phyloP scores from a whole-genome alignment of 2,329 filamentous ascomycete species.

The Camillea tinctor region DNA sequence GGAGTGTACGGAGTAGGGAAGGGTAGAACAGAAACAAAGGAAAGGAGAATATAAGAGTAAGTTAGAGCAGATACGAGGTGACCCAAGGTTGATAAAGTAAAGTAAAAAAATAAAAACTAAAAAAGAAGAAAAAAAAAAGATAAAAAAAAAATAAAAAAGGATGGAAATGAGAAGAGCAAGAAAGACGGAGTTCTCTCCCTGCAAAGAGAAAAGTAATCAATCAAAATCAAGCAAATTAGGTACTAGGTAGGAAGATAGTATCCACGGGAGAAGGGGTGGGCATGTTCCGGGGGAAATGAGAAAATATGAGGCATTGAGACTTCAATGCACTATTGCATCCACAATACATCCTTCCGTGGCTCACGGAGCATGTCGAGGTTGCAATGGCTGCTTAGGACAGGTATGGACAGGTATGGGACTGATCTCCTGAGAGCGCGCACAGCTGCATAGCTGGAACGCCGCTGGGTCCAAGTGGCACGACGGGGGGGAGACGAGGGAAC shows the following conservation, averaged over 20 bases:
- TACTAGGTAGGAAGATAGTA: conserved; percentile 25
- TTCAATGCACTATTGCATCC: conserved; percentile 34
- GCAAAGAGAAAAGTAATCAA: conserved; percentile 34
- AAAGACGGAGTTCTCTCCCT: conserved; percentile 10
- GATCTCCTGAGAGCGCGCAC: background rate
- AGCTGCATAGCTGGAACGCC: conserved; percentile 19
- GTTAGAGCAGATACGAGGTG: conserved; percentile 15
- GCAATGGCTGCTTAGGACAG: conserved; percentile 5
- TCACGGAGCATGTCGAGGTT: conserved; percentile 19
- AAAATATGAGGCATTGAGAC: conserved; percentile 30
- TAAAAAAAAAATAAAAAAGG: too few relatives aligned
- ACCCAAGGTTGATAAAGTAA: conserved; percentile 20
- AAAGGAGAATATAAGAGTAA: conserved; percentile 19
- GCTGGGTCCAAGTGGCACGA: conserved; percentile 1
- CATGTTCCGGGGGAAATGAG: conserved; percentile 34
- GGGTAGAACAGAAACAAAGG: conserved; percentile 33
- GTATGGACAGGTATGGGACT: background rate
- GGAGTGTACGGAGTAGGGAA: conserved; percentile 19
- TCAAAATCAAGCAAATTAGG: conserved; percentile 27
- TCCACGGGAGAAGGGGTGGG: conserved; percentile 30
- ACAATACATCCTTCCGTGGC: conserved; percentile 30
- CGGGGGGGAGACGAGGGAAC: background rate
- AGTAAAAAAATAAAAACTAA: too few relatives aligned
- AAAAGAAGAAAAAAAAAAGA: too few relatives aligned
- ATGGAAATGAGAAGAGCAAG: conserved; percentile 15